A percentile compares a stretch with the other conserved stretches of the same genome.
Evolutionary conservation across 768 basidiomycete genomes (phyloP).

Genomic region (Collybiopsis confluens): DNA sequence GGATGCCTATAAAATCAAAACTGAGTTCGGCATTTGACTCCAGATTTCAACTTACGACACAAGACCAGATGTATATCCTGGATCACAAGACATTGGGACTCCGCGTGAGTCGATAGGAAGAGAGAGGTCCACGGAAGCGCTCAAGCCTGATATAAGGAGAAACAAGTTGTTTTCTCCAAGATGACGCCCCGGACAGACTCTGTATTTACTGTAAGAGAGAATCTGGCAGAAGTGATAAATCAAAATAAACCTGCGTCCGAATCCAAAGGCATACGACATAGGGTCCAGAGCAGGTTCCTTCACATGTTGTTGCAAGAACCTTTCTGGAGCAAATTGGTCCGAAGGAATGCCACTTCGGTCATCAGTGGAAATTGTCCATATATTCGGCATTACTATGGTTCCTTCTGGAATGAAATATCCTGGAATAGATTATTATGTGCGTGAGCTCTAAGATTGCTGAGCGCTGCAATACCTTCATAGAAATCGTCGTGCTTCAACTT

Average conservation of each 20-base stretch:
- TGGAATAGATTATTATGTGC: background rate
- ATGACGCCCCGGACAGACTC: constrained; percentile 8
- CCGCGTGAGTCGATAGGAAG: too few species aligned
- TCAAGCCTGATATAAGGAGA: background rate
- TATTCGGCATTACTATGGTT: constrained; percentile 14
- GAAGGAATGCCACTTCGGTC: background rate
- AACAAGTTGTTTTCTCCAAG: constrained; percentile 9
- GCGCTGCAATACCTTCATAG: background rate
- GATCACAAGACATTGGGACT: too few species aligned
- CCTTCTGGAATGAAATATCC: constrained; percentile 15
- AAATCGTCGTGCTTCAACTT: background rate
- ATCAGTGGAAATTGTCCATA: constrained; percentile 11
- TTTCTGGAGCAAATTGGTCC: constrained; percentile 8
- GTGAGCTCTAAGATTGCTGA: background rate
- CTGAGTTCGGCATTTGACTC: too few species aligned
- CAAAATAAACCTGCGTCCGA: constrained; percentile 6
- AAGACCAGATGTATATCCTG: too few species aligned
- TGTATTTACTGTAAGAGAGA: background rate
- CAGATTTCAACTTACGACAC: too few species aligned
- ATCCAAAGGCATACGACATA: constrained; percentile 9
- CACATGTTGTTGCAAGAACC: constrained; percentile 3
- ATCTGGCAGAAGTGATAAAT: background rate
- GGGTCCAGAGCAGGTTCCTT: background rate
- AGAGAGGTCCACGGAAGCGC: too few species aligned
- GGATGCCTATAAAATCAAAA: too few species aligned